Evolutionary conservation across 768 basidiomycete genomes (phyloP).

Genomic region (Leccinellum luteum): DNA sequence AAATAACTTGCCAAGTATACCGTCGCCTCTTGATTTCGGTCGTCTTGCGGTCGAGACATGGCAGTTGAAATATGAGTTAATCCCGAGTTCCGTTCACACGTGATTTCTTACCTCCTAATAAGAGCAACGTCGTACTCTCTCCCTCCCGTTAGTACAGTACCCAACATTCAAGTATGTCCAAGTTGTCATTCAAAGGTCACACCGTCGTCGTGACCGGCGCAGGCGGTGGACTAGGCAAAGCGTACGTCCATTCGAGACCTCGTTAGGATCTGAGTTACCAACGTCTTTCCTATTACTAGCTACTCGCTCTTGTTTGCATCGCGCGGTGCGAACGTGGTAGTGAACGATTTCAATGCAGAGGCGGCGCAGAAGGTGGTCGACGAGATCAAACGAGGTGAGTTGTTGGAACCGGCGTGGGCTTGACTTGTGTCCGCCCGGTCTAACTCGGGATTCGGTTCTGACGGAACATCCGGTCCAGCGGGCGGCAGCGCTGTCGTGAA

Average conservation of each 20-base stretch:
- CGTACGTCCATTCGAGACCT: slow-evolving; percentile 49
- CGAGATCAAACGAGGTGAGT: slow-evolving; percentile 76
- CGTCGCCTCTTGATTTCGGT: slow-evolving; percentile 89
- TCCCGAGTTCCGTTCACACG: not conserved
- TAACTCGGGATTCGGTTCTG: not conserved
- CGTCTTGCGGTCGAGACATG: slow-evolving; percentile 66
- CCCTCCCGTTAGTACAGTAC: too few relatives aligned
- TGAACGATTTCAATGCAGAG: slow-evolving; percentile 88
- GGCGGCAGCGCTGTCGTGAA: slow-evolving; percentile 89
- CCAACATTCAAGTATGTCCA: slow-evolving; percentile 28
- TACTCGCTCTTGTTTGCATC: slow-evolving; percentile 92
- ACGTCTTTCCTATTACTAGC: slow-evolving; percentile 39
- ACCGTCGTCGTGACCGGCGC: slow-evolving; percentile 96
- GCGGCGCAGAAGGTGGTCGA: slow-evolving; percentile 92
- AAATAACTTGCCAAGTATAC: slow-evolving; percentile 69
- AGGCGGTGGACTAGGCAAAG: slow-evolving; percentile 90
- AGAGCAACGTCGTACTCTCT: not conserved
- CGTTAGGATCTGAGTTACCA: not conserved
- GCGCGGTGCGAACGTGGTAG: slow-evolving; percentile 89
- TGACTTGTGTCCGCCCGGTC: not conserved
- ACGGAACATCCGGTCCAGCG: slow-evolving; percentile 36
- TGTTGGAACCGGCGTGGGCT: not conserved
- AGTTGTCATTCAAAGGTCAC: slow-evolving; percentile 76
- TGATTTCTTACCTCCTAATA: slow-evolving; percentile 7
- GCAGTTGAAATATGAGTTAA: not conserved